Conservation (phyloP, 1,284 basidiomycete species). For the Agroathelia rolfsii region DNA sequence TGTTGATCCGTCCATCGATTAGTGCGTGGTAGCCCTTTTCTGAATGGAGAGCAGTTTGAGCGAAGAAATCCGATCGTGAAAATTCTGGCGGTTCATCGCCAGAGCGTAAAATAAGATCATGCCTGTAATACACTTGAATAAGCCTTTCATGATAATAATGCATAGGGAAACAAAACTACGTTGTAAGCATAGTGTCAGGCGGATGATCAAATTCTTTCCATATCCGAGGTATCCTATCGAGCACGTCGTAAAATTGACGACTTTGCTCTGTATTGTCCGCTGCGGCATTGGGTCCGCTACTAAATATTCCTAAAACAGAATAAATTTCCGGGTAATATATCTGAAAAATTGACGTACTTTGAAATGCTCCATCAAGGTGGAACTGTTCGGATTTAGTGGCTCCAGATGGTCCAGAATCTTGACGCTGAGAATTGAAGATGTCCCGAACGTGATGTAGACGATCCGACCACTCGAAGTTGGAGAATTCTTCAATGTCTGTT, state of each 20-base stretch:
- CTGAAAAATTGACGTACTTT: slow-evolving; percentile 34
- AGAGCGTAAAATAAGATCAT: slow-evolving; percentile 48
- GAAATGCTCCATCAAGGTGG: slow-evolving; percentile 40
- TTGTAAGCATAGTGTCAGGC: slow-evolving; percentile 45
- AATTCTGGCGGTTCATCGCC: slow-evolving; percentile 33
- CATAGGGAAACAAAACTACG: slow-evolving; percentile 25
- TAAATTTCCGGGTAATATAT: slow-evolving; percentile 30
- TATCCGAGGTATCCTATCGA: slow-evolving; percentile 43
- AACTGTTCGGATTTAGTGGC: slow-evolving; percentile 32
- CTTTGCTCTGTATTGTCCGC: too few species aligned
- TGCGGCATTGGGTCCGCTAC: too few species aligned
- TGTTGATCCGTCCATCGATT: slow-evolving; percentile 33
- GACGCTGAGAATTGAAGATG: too few species aligned
- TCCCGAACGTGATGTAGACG: too few species aligned
- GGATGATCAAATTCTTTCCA: slow-evolving; percentile 41
- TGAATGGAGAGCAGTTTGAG: slow-evolving; percentile 38
- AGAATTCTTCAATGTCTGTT: too few species aligned
- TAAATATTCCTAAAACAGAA: too few species aligned
- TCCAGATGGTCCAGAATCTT: slow-evolving; percentile 36
- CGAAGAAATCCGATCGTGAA: slow-evolving; percentile 46
- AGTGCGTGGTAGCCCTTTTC: slow-evolving; percentile 42
- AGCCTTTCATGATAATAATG: slow-evolving; percentile 6
- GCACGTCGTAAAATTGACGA: slow-evolving; percentile 33
- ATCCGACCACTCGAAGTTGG: too few species aligned
- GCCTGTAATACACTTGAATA: slow-evolving; percentile 28